Evolutionary conservation across 805 yeast species (phyloP), one percentile per base, ranked within the genome.

Genomic region (Ogataea glucozyma): DNA sequence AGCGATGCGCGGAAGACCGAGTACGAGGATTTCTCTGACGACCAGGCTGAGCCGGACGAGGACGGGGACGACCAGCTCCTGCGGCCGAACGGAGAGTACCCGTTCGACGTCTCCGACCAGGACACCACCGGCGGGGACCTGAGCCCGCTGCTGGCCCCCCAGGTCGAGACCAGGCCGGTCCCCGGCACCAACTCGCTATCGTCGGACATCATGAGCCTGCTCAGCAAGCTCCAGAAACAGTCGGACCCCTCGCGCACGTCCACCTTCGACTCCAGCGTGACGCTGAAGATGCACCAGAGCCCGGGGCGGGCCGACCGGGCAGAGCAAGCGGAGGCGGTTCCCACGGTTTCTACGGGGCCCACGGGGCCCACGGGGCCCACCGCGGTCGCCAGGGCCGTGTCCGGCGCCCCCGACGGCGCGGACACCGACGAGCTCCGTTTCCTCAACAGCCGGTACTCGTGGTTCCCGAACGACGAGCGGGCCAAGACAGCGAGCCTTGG

Each of bases 381-480:
- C n/a, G n/a, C n/a, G n/a, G n/a, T n/a, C n/a, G n/a, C n/a, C n/a
- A n/a, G n/a, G n/a, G n/a, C n/a, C n/a, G n/a, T n/a, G n/a, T n/a
- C n/a, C n/a, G n/a, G n/a, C n/a, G n/a, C n/a, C 23, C 33, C 56
- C n/a, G 21, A 41, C 11, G 16, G 51, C 6, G 32, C 13, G 8
- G 23, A 38, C 14, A 31, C 47, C 14, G 51, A 53, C 34, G 60
- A 56, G 17, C 40, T 55, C 27, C 40, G 49, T 10, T 54, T 60
- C 27, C 42, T 56, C 31, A 29, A 43, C 13, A 38, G 47, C 13
- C 39, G 60, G 31, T 54, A 53, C 38, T 60, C 66, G 4, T 61
- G 65, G 66, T 51, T 52, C 24, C 62, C 61, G 16, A 50, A 52
- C 24, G 61, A 59, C 40, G 62, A 57, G 21, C 13, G 19, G 13